Conservation (phyloP, 768 basidiomycete species). For the Cystofilobasidium bisporidii region DNA sequence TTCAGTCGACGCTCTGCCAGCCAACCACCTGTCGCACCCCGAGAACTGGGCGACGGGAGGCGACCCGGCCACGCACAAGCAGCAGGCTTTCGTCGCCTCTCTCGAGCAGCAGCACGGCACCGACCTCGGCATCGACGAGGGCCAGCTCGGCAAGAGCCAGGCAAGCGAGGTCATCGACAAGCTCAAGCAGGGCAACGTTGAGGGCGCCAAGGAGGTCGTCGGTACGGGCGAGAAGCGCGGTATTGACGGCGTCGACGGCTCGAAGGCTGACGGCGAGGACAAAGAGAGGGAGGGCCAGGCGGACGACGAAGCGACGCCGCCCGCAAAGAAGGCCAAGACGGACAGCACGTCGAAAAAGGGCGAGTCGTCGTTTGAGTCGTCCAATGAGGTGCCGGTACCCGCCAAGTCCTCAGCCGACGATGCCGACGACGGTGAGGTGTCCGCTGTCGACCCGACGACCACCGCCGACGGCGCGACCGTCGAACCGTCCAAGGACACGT, state of each 20-base stretch:
- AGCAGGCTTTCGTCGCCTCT: slow-evolving; percentile 35
- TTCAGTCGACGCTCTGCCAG: not conserved
- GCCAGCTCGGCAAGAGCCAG: slow-evolving; percentile 35
- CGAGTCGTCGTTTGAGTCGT: slow-evolving; percentile 29
- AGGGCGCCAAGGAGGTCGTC: not conserved
- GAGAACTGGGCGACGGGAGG: slow-evolving; percentile 27
- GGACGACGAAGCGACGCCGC: slow-evolving; percentile 16
- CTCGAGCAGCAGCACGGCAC: slow-evolving; percentile 32
- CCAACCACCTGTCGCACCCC: not conserved
- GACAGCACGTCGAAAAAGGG: slow-evolving; percentile 8
- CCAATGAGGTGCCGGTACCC: slow-evolving; percentile 2
- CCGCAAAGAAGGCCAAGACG: slow-evolving; percentile 8
- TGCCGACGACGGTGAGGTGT: no score
- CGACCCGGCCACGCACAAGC: slow-evolving; percentile 36
- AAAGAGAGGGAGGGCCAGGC: slow-evolving; percentile 2
- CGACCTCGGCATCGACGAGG: slow-evolving; percentile 29
- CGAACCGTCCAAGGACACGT: not conserved
- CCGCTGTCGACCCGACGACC: no score
- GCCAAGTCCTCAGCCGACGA: not conserved
- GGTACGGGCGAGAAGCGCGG: not conserved
- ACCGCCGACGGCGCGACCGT: not conserved
- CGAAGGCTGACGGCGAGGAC: not conserved
- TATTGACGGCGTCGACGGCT: slow-evolving; percentile 16
- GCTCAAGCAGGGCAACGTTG: slow-evolving; percentile 33
- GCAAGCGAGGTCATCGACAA: slow-evolving; percentile 39